These are phyloP conservation scores for Botryotinia narcissicola DNA, from an alignment of 2,329 filamentous ascomycete species.

Conservation along the genomic window DNA sequence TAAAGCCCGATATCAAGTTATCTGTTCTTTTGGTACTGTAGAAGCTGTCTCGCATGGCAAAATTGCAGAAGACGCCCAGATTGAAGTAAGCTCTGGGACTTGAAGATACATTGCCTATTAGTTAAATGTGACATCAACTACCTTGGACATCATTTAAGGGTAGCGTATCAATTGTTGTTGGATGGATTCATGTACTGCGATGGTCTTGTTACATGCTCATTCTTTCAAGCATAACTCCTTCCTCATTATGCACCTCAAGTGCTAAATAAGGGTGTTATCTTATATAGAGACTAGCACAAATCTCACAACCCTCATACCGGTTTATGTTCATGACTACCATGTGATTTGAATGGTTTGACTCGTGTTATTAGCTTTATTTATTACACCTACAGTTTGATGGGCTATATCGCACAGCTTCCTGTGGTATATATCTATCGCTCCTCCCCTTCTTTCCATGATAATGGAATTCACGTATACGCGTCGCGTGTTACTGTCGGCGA, in stretches of 20 bases:
- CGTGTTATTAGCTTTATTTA: background rate
- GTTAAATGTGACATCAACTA: background rate
- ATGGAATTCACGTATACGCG: background rate
- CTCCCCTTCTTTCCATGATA: background rate
- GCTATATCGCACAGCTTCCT: background rate
- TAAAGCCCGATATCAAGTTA: too few species aligned
- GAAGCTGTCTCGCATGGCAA: too few species aligned
- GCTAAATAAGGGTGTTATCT: background rate
- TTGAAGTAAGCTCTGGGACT: background rate
- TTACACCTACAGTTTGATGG: background rate
- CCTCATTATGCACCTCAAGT: background rate
- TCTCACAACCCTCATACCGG: background rate
- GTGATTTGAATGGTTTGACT: background rate
- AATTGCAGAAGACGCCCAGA: accelerated
- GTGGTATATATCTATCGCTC: background rate
- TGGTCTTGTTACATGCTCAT: background rate
- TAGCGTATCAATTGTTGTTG: background rate
- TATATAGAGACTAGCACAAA: background rate
- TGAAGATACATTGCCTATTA: background rate
- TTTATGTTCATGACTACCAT: background rate
- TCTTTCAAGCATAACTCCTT: background rate
- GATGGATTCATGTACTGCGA: background rate
- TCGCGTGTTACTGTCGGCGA: too few species aligned
- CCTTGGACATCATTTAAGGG: background rate
- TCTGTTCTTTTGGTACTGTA: background rate